Percentiles rank a stretch among this genome's conserved stretches.
Conservation (phyloP, 441 rosid genomes). For the Gossypium schwendimanii region DNA sequence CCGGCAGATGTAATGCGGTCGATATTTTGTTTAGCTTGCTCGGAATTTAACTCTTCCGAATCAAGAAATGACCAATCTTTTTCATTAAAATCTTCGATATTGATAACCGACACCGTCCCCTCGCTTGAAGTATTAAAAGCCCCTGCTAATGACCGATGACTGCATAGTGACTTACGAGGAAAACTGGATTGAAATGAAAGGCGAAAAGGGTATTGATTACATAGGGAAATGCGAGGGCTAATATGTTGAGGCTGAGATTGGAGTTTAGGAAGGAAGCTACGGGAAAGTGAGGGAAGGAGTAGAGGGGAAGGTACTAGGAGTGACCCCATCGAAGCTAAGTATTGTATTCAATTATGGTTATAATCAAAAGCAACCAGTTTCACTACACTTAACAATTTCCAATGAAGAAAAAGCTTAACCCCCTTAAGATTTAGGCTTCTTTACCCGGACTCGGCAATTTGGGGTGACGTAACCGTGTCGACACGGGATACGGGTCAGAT, state of each 20-base stretch:
- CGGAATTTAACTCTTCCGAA: conserved; percentile 36
- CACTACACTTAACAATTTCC: background rate
- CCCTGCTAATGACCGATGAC: conserved; percentile 14
- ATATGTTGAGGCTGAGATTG: conserved; percentile 18
- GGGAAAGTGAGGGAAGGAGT: conserved; percentile 18
- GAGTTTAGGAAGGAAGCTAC: conserved; percentile 14
- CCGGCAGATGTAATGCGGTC: conserved; percentile 59
- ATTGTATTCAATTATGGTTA: background rate
- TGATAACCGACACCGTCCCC: conserved; percentile 37
- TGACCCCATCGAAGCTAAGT: conserved; percentile 34
- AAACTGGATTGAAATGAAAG: conserved; percentile 9
- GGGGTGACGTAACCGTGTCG: no score
- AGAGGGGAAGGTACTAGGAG: conserved; percentile 23
- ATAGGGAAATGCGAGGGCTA: background rate
- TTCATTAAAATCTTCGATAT: conserved; percentile 52
- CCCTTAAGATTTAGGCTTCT: no score
- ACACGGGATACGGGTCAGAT: no score
- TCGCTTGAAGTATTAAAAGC: conserved; percentile 43
- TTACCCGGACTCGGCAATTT: no score
- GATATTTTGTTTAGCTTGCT: conserved; percentile 32
- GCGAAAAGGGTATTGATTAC: conserved; percentile 13
- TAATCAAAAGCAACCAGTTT: conserved; percentile 1
- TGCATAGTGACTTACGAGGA: conserved; percentile 15
- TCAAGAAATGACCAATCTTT: conserved; percentile 94
- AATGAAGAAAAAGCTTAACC: background rate